Percentiles rank a stretch among this genome's conserved stretches.
phyloP scores from a whole-genome alignment of 768 basidiomycete genomes.

The Pulveroboletus sp. region DNA sequence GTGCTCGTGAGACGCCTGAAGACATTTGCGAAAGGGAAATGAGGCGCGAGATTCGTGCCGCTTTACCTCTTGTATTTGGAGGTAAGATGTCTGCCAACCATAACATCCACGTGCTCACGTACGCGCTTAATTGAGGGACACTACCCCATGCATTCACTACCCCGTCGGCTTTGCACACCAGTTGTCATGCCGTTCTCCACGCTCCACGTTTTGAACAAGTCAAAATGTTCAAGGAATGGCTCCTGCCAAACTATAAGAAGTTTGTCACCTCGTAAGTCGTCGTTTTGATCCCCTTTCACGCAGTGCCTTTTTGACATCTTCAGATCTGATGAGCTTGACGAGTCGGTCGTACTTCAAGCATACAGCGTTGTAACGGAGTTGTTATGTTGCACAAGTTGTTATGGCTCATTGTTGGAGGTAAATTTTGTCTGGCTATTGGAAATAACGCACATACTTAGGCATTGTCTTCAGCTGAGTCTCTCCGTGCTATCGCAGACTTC shows the following conservation, averaged over 20 bases:
- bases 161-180: constrained; percentile 37
- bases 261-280: constrained; percentile 45
- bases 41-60: constrained; percentile 60
- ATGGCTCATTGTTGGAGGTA: constrained; percentile 69
- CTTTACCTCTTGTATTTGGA: constrained; percentile 68
- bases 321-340: constrained; percentile 31
- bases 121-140: constrained; percentile 31
- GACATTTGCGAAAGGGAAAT: constrained; percentile 69
- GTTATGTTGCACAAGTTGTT: constrained; percentile 61
- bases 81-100: constrained; percentile 33
- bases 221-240: constrained; percentile 66
- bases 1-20: constrained; percentile 68
- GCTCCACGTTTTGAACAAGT: constrained; percentile 77
- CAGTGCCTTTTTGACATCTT: neutral
- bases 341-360: constrained; percentile 43
- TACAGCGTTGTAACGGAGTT: constrained; percentile 60
- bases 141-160: constrained; percentile 28
- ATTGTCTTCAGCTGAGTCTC: constrained; percentile 46
- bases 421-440: constrained; percentile 7
- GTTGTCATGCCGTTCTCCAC: constrained; percentile 45
- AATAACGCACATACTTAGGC: constrained; percentile 5
- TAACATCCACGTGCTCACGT: constrained; percentile 5
- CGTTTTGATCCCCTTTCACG: neutral
- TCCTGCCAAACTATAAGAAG: constrained; percentile 66
- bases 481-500: constrained; percentile 52